Conservation (phyloP, 352 stramenopile species). For the Globisporangium sylvaticum region DNA sequence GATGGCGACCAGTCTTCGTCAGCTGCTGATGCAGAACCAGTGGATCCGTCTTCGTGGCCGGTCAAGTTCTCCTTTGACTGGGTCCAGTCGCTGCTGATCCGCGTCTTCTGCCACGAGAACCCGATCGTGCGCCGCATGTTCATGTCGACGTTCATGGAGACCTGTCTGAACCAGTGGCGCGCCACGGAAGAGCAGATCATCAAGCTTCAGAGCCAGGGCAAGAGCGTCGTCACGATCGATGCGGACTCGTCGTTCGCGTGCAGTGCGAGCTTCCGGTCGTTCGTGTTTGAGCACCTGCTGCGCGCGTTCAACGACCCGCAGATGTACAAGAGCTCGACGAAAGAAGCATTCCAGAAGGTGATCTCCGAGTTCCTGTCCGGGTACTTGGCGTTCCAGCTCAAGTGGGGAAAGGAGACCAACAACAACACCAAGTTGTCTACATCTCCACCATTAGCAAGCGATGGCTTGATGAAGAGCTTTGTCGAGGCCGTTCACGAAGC, state of each 20-base stretch:
- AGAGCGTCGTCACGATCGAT: slow-evolving; percentile 12
- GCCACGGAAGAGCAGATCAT: slow-evolving; percentile 3
- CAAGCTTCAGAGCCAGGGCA: neutral
- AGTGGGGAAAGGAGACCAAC: neutral
- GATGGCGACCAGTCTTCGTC: neutral
- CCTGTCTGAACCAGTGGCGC: slow-evolving; percentile 25
- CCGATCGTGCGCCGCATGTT: slow-evolving; percentile 70
- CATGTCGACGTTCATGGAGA: slow-evolving; percentile 64
- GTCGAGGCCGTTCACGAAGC: slow-evolving; percentile 34
- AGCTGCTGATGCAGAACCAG: neutral
- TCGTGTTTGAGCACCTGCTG: slow-evolving; percentile 53
- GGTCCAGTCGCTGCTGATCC: slow-evolving; percentile 66
- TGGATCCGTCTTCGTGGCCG: slow-evolving; percentile 27
- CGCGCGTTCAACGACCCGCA: slow-evolving; percentile 61
- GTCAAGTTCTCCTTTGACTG: slow-evolving; percentile 72
- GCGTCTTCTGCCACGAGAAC: slow-evolving; percentile 76
- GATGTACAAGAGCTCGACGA: slow-evolving; percentile 66
- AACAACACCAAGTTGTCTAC: too few species aligned
- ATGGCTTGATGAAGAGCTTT: slow-evolving; percentile 23
- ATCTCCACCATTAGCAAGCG: neutral
- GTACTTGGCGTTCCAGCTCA: slow-evolving; percentile 32
- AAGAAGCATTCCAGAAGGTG: slow-evolving; percentile 32
- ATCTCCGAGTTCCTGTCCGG: slow-evolving; percentile 32
- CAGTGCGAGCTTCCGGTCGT: slow-evolving; percentile 39
- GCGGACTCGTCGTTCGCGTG: slow-evolving; percentile 32